Evolutionary conservation across 1,139 yeast species (phyloP).

Genomic region (Diutina sp.): DNA sequence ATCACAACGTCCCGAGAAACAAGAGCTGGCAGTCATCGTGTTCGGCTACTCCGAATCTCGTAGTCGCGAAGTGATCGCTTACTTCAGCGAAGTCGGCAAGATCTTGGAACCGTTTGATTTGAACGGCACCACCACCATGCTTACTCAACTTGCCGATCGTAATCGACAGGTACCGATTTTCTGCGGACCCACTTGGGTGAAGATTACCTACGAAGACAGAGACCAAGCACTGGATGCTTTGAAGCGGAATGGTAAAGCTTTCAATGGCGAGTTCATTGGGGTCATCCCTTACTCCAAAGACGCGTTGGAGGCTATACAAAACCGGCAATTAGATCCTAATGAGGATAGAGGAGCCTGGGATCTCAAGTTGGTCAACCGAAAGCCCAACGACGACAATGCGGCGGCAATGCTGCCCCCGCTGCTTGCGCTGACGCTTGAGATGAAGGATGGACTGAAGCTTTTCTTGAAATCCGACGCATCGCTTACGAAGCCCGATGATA

Average conservation of each 20-base stretch:
- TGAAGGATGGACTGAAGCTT: slow-evolving; percentile 28
- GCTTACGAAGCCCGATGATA: slow-evolving; percentile 8
- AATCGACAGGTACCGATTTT: slow-evolving; percentile 40
- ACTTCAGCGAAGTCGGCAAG: slow-evolving; percentile 71
- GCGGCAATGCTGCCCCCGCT: slow-evolving; percentile 2
- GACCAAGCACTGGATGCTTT: slow-evolving; percentile 73
- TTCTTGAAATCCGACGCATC: slow-evolving; percentile 19
- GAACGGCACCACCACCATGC: slow-evolving; percentile 10
- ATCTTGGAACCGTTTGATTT: slow-evolving; percentile 64
- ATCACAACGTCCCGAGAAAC: slow-evolving; percentile 13
- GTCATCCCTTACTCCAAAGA: slow-evolving; percentile 58
- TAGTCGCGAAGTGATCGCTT: slow-evolving; percentile 54
- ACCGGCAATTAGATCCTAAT: slow-evolving; percentile 33
- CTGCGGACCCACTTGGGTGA: slow-evolving; percentile 83
- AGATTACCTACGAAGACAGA: slow-evolving; percentile 68
- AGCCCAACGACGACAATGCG: slow-evolving; percentile 5
- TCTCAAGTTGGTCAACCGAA: slow-evolving; percentile 10
- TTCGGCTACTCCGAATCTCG: slow-evolving; percentile 81
- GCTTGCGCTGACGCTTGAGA: slow-evolving; percentile 12
- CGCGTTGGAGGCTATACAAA: slow-evolving; percentile 51
- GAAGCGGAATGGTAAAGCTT: slow-evolving; percentile 64
- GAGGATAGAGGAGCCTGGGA: slow-evolving; percentile 46
- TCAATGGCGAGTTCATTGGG: slow-evolving; percentile 63
- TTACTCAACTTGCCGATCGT: background rate
- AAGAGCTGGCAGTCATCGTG: slow-evolving; percentile 61